Conservation (phyloP, 2,329 filamentous ascomycete species). For the Domatiomyces catenatus region DNA sequence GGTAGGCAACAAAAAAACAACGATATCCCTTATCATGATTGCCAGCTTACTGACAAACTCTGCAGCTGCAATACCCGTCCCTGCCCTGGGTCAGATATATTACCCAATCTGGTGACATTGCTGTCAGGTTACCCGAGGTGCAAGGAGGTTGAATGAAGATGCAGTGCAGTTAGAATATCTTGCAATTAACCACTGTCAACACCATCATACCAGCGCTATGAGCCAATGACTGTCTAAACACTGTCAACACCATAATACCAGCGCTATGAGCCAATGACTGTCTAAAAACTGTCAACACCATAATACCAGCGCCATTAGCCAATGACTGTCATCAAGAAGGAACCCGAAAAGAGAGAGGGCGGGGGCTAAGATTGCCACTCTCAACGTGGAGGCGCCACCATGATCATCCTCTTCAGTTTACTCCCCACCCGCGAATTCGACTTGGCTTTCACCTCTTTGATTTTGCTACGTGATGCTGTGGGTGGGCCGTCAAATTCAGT, state of each 20-base stretch:
- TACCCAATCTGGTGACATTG: slow-evolving; percentile 93
- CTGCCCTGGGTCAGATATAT: slow-evolving; percentile 98
- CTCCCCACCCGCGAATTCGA: background rate
- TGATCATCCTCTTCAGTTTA: background rate
- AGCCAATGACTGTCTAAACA: background rate
- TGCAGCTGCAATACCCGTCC: slow-evolving; percentile 88
- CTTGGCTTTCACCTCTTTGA: background rate
- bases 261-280: background rate
- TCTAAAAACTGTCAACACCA: background rate
- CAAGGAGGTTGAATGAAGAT: slow-evolving; percentile 26
- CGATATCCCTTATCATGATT: slow-evolving; percentile 2
- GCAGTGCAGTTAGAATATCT: background rate
- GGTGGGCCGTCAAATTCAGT: slow-evolving; percentile 10
- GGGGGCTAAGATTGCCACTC: background rate
- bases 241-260: background rate
- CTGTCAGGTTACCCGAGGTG: slow-evolving; percentile 82
- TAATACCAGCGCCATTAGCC: background rate
- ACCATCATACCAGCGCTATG: background rate
- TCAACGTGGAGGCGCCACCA: background rate
- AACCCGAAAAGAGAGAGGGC: too few species aligned
- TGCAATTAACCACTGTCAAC: background rate
- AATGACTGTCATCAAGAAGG: background rate
- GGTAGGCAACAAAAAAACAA: slow-evolving; percentile 39
- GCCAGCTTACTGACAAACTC: too few species aligned
- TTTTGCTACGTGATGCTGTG: background rate